A percentile compares a stretch with the other conserved stretches of the same genome.
These are phyloP conservation scores for Emergomyces orientalis DNA, from an alignment of 2,329 filamentous ascomycete species.

Conservation along the genomic window DNA sequence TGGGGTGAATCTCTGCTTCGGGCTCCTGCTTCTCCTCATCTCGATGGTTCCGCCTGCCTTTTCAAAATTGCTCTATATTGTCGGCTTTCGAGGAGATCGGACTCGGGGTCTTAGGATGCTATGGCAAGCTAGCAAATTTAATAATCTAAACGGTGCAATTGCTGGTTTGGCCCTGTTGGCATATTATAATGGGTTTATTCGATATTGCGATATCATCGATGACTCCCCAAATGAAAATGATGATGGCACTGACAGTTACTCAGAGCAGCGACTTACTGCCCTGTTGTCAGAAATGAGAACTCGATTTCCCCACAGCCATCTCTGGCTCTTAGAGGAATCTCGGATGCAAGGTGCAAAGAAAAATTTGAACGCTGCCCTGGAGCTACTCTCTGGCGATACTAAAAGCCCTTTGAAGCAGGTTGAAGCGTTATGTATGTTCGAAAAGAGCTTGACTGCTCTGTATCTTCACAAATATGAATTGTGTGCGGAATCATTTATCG, in stretches of 20 bases:
- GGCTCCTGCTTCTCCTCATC: slow-evolving; percentile 74
- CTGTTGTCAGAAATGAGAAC: slow-evolving; percentile 65
- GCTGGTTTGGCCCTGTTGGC: slow-evolving; percentile 69
- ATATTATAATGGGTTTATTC: slow-evolving; percentile 81
- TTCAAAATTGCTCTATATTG: slow-evolving; percentile 72
- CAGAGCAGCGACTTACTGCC: slow-evolving; percentile 54
- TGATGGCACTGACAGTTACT: slow-evolving; percentile 60
- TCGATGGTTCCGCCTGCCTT: slow-evolving; percentile 89
- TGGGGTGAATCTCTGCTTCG: slow-evolving; percentile 81
- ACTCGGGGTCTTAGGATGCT: slow-evolving; percentile 73
- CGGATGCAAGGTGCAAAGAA: slow-evolving; percentile 61
- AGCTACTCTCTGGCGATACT: slow-evolving; percentile 50
- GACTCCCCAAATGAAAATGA: slow-evolving; percentile 35
- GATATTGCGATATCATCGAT: slow-evolving; percentile 79
- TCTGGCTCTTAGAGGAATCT: slow-evolving; percentile 86
- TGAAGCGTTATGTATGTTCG: slow-evolving; percentile 74
- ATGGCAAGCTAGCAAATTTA: slow-evolving; percentile 78
- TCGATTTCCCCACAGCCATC: slow-evolving; percentile 68
- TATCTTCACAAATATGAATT: slow-evolving; percentile 67
- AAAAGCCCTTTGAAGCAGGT: slow-evolving; percentile 78
- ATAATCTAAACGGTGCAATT: slow-evolving; percentile 88
- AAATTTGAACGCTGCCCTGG: slow-evolving; percentile 57
- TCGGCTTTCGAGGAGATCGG: slow-evolving; percentile 85
- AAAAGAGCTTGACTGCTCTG: slow-evolving; percentile 69
- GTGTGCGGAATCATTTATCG: slow-evolving; percentile 65